Base-by-base conservation (phyloP, 176 grass and related monocot genomes). In the Oryza coarctata region DNA sequence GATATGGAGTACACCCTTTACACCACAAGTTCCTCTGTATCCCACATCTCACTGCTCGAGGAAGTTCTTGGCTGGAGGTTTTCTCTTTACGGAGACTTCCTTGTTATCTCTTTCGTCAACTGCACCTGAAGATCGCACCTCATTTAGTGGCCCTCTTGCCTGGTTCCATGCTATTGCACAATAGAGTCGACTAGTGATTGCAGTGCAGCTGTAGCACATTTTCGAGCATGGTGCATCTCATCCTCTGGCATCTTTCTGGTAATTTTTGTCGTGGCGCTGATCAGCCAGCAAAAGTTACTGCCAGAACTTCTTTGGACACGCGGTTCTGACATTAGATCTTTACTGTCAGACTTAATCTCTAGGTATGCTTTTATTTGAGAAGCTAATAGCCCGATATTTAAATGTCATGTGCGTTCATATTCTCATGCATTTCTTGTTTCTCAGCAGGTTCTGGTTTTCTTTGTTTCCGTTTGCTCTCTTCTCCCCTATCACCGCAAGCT, bases 61-160 rank as follows among this genome's bases (percentile, higher is more conserved):
- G 89, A 95, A 83, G 85, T 94, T 90, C 91, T 98, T 94, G 93
- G 89, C 83, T 92, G 93, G 93, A 94, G 97, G 68, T 93, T 99
- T 84, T 96, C 86, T 76, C 85, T 95, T 91, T 89, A 88, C 70
- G 85, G 93, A 79, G 88, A 92, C 83, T 92, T 91, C 65, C 79
- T 89, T 84, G 85, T 90, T 85, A 93, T 84, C 77, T 94, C 91
- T 68, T 95, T 92, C 85, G 85, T 96, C 86, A 99, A 99, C 70
- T 99, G 77, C 85, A 99, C 96, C 74, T 99, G 90, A 88, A 88
- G 65, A 68, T 71, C 70, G 64, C 71, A 40, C 77, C 12, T 22
- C 60, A 2, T 34, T 89, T 40, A 78, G 76, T 6, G 50, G 74
- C 71, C 78, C 57, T 74, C 55, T 77, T 83, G 79, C 73, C 41